These are phyloP conservation scores for Amaranthus cruentus DNA, from an alignment of 148 eudicot species.

Conservation along the genomic window DNA sequence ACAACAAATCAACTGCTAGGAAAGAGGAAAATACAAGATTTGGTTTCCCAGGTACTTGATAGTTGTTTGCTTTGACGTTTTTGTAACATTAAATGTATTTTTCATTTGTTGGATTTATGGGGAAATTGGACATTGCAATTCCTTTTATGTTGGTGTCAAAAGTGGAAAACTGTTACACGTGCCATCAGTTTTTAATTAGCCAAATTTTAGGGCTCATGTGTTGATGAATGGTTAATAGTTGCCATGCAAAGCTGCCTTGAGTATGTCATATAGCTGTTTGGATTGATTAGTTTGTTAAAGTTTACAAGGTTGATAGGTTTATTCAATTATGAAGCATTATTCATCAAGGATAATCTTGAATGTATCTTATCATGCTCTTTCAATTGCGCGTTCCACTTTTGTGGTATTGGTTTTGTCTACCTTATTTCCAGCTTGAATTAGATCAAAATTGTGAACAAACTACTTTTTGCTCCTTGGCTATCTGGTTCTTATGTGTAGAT, in stretches of 20 bases:
- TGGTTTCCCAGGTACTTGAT: conserved; percentile 76
- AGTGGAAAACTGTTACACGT: background rate
- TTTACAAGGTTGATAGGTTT: background rate
- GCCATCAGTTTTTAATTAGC: background rate
- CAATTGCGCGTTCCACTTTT: background rate
- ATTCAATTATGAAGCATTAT: background rate
- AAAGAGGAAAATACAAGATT: conserved; percentile 87
- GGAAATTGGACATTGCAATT: background rate
- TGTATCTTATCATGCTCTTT: background rate
- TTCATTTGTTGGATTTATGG: background rate
- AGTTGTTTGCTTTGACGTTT: conserved; percentile 1
- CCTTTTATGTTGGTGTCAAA: conserved; percentile 1
- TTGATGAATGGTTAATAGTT: background rate
- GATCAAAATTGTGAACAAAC: background rate
- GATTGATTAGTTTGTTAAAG: background rate
- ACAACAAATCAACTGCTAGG: conserved; percentile 88
- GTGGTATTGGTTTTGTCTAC: background rate
- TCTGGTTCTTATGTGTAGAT: background rate
- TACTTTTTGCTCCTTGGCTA: background rate
- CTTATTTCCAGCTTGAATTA: background rate
- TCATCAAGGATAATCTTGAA: background rate
- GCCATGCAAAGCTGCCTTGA: background rate
- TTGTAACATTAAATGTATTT: background rate
- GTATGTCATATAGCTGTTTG: background rate
- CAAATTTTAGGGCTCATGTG: conserved; percentile 5